Evolutionary conservation across 257 asterid genomes (phyloP).

Genomic region (Leonotis leonurus): DNA sequence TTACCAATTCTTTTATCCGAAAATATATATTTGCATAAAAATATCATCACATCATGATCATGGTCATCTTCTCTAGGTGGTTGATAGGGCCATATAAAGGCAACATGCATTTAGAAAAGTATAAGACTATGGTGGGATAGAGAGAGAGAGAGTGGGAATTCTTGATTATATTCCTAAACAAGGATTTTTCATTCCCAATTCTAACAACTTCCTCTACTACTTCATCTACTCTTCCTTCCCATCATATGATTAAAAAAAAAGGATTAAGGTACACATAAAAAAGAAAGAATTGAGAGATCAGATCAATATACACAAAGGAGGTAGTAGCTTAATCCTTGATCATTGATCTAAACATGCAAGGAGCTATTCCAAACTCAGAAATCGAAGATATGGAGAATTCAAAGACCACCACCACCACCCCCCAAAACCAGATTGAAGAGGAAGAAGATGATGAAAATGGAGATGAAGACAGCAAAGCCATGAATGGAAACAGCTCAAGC

Average conservation of each 20-base stretch:
- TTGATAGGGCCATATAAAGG: constrained; percentile 14
- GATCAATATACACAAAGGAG: constrained; percentile 9
- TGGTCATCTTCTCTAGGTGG: constrained; percentile 9
- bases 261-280: background rate
- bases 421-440: constrained; percentile 5
- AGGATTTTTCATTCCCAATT: constrained; percentile 74
- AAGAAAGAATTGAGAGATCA: constrained; percentile 1
- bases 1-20: background rate
- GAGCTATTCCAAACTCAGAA: constrained; percentile 15
- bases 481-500: constrained; percentile 53
- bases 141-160: constrained; percentile 34
- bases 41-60: constrained; percentile 9
- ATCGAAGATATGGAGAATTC: constrained; percentile 33
- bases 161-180: constrained; percentile 46
- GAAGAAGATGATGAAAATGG: background rate
- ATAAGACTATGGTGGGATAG: constrained; percentile 14
- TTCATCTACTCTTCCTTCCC: constrained; percentile 33
- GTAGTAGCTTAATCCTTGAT: background rate
- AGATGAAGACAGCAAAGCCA: constrained; percentile 5
- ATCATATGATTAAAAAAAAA: background rate
- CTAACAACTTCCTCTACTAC: constrained; percentile 57
- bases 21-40: background rate
- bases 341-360: constrained; percentile 16
- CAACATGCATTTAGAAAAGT: constrained; percentile 20
- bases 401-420: constrained; percentile 15